Evolutionary conservation across 805 yeast genomes (phyloP).

Genomic region (Peterozyma xylosa): DNA sequence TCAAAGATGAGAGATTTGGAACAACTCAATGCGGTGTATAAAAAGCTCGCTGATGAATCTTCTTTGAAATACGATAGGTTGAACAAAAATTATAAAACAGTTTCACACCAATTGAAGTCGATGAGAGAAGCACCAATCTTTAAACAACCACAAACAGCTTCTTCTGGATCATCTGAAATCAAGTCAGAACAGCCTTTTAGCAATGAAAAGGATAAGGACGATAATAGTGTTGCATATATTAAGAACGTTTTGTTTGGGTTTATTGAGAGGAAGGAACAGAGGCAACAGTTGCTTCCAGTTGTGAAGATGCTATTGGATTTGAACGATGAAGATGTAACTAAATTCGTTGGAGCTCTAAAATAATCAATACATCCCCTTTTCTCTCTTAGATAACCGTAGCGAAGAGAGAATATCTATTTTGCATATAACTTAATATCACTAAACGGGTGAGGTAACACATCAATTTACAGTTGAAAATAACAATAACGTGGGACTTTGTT

Average conservation of each 20-base stretch:
- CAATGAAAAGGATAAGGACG: constrained; percentile 18
- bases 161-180: neutral
- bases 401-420: too few species aligned
- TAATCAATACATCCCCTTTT: constrained; percentile 9
- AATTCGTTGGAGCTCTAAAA: constrained; percentile 50
- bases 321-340: constrained; percentile 63
- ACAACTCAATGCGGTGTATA: constrained; percentile 41
- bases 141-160: neutral
- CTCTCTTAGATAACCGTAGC: neutral
- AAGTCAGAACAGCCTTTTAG: constrained; percentile 6
- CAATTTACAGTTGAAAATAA: too few species aligned
- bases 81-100: constrained; percentile 58
- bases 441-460: too few species aligned
- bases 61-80: constrained; percentile 59
- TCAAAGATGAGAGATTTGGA: constrained; percentile 50
- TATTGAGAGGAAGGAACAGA: constrained; percentile 87
- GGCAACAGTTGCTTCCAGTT: constrained; percentile 80
- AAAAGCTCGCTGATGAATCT: constrained; percentile 59
- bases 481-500: too few species aligned
- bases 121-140: constrained; percentile 16
- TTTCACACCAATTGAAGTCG: constrained; percentile 51
- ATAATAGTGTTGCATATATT: constrained; percentile 63
- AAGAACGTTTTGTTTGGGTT: constrained; percentile 89
- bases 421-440: too few species aligned
- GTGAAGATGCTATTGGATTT: constrained; percentile 66